Base-by-base conservation (phyloP, 768 basidiomycete genomes). In the Myochromella boudieri region DNA sequence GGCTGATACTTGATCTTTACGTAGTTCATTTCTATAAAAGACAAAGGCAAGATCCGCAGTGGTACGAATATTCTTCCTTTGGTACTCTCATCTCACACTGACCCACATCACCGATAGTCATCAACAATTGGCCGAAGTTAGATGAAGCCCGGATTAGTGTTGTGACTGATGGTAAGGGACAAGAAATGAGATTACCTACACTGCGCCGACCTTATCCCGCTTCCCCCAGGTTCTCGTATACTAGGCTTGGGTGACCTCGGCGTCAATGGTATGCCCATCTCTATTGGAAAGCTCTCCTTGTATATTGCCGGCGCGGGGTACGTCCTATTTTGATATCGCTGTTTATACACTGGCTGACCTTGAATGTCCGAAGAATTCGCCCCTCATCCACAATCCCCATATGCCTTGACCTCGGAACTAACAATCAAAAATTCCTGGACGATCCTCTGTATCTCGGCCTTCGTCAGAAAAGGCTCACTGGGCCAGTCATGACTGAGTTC, bases 371-470 rank as follows among this genome's bases (percentile, higher is more conserved):
- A 48, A 89, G 88, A 41, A 85, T 91, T 53, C 87, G 85, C 12
- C 87, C 88, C 4, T 66, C 76, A 18, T 86, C 88, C 14, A 86
- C 87, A 1, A 72, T 95, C 27, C 91, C 92, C 24, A 91, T 94
- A 57, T 82, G 81, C 55, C 74, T 92, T 44, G 94, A 97, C 68
- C 77, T 95, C 31, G 95, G 94, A 31, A 95, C 93, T 5, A 91
- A 95, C 69, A 95, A 82, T 46, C 74, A 88, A 52, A 68, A 71
- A 47, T 85, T 82, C 67, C 74, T 95, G 33, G 80, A 88, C 14
- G 93, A 97, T 65, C 91, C 92, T 1, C 70, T 95, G 21, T 97
- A 97, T 68, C 80, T 95, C 55, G 95, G 95, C 21, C 75, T 89
- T 32, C 82, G 88, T 38, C 81, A 85, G 58, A 81, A 75, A 55